Conservation (phyloP, 1,284 basidiomycete species). For the Puccinia brachypodii region DNA sequence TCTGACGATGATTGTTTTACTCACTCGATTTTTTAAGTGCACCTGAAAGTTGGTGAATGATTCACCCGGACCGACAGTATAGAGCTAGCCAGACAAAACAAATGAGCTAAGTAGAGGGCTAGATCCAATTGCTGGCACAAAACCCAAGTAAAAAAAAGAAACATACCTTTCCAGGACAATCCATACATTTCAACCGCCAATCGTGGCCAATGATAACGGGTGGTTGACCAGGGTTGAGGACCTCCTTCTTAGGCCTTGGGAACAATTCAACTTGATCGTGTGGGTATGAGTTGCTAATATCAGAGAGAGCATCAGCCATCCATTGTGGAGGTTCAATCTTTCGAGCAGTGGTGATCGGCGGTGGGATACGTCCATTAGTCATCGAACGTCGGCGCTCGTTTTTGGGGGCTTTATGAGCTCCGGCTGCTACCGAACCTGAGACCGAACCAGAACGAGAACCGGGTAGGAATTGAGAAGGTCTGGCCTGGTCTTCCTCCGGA, state of each 20-base stretch:
- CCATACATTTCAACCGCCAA: conserved; percentile 89
- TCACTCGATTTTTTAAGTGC: conserved; percentile 72
- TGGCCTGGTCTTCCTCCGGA: background rate
- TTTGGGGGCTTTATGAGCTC: background rate
- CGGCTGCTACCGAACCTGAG: background rate
- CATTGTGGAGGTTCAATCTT: conserved; percentile 36
- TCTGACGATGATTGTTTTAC: background rate
- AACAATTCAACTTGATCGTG: conserved; percentile 42
- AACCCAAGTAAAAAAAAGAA: background rate
- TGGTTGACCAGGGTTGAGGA: conserved; percentile 15
- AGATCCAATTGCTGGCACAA: background rate
- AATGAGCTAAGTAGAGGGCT: background rate
- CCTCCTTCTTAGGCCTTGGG: conserved; percentile 27
- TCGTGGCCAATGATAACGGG: conserved; percentile 59
- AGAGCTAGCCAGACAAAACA: conserved; percentile 64
- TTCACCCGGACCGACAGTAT: conserved; percentile 88
- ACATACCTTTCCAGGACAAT: conserved; percentile 85
- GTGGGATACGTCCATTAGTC: background rate
- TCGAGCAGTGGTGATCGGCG: background rate
- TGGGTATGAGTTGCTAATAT: conserved; percentile 13
- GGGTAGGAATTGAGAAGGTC: background rate
- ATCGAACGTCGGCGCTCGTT: conserved; percentile 13
- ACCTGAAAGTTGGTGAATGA: conserved; percentile 88
- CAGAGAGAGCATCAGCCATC: conserved; percentile 17
- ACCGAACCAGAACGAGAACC: conserved; percentile 4